Base-by-base conservation (phyloP, 176 grass and related monocot genomes). In the barley (Hordeum vulgare) region DNA sequence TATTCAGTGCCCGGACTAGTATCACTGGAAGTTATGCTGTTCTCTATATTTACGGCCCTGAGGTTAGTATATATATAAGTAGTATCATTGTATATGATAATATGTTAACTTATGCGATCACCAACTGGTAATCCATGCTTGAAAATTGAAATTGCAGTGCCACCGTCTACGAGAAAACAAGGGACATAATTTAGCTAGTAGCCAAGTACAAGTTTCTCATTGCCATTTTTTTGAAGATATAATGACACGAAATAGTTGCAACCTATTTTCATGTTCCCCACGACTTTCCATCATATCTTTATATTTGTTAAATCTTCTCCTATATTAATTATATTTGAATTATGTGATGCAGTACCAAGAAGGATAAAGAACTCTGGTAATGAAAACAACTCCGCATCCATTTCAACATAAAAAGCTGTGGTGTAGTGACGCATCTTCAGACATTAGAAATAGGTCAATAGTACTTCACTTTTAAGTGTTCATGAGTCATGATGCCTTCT, bases 1-100 rank as follows among this genome's bases (percentile, higher is more conserved):
- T 97, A 49, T 97, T 97, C 79, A 88, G 89, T 84, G 89, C 89
- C 60, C 84, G 94, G 70, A 74, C 85, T 28, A 90, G 84, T 70
- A 64, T 91, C 61, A 81, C 20, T 40, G 91, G 79, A 44, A 88
- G 82, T 68, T 94, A 91, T 11, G 57, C 63, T 61, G 78, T 86
- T 75, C 6, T 94, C 7, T 79, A 88, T 53, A 75, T 91, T 42
- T 97, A 94, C 57, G 26, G 87, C 10, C 89, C 87, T 54, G 94
- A 97, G 94, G 94, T 94, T 61, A 85, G 90, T 83, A 51, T n/a
- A 71, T 33, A 8, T 54, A 28, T 39, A 10, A 23, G 4, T 58
- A 40, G 18, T n/a, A 75, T 66, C 57, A 63, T 10, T 62, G 21
- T 8, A 76, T 23, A 35, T 71, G 67, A 47, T 49, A 4, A 49